Evolutionary conservation across 2,329 filamentous ascomycete species (phyloP).

Genomic region (Tolypocladium pustulatum): DNA sequence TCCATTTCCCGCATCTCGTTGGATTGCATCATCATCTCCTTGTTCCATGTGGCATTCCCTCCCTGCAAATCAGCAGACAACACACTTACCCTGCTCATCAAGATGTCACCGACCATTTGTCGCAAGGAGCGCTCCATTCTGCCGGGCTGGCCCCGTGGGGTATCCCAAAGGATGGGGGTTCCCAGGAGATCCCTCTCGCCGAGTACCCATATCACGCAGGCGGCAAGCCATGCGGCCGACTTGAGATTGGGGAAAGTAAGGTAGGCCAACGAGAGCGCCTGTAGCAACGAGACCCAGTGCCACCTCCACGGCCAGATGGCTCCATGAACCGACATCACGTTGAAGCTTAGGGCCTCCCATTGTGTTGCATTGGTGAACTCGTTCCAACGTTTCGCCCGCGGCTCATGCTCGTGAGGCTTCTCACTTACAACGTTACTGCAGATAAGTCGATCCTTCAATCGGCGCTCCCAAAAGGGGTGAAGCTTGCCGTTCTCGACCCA

Average conservation of each 20-base stretch:
- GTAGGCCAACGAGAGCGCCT: not conserved
- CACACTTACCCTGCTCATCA: not conserved
- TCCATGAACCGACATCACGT: not conserved
- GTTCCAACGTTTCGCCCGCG: not conserved
- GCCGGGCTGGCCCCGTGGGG: not conserved
- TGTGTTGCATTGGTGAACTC: not conserved
- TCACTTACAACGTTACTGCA: not conserved
- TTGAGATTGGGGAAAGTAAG: not conserved
- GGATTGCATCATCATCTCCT: not conserved
- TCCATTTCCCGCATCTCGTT: not conserved
- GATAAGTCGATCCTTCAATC: not conserved
- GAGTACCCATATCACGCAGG: not conserved
- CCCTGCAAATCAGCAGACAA: not conserved
- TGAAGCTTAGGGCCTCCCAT: not conserved
- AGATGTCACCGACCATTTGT: not conserved
- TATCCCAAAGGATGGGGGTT: not conserved
- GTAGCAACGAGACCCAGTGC: not conserved
- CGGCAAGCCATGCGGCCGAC: not conserved
- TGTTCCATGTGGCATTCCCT: not conserved
- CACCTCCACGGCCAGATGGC: not conserved
- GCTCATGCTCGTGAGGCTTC: not conserved
- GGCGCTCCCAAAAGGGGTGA: not conserved
- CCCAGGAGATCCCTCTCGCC: not conserved
- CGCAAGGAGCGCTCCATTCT: not conserved
- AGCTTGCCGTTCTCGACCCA: not conserved